Conservation (phyloP, 2,329 filamentous ascomycete species). For the Phialophora expanda region DNA sequence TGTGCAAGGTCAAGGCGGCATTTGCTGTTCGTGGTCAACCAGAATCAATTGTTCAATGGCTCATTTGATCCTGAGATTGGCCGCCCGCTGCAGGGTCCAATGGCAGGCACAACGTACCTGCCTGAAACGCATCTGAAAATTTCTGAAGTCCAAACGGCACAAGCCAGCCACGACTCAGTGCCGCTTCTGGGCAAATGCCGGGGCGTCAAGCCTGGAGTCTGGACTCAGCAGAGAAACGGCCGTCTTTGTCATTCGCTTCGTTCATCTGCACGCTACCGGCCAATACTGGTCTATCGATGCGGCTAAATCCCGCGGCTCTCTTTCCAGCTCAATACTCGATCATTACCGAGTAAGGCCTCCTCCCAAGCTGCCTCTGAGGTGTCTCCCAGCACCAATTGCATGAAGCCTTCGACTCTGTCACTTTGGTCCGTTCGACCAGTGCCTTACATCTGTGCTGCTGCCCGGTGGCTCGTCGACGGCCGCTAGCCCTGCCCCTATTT, state of each 20-base stretch:
- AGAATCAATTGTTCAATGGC: background rate
- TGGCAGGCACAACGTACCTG: background rate
- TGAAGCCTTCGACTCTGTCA: background rate
- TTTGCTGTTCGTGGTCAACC: background rate
- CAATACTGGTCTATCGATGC: background rate
- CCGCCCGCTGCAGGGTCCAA: background rate
- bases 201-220: background rate
- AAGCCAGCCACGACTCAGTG: background rate
- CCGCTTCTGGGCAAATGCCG: too few species aligned
- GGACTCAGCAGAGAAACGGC: background rate
- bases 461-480: background rate
- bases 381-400: background rate
- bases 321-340: background rate
- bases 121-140: conserved; percentile 1
- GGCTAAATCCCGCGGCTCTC: background rate
- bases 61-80: background rate
- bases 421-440: background rate
- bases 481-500: background rate
- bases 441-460: background rate
- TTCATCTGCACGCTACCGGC: background rate
- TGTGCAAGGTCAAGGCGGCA: background rate
- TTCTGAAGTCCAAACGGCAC: conserved; percentile 1
- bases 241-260: background rate
- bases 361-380: background rate
- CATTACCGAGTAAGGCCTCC: background rate